Evolutionary conservation across 345 rosid genomes (phyloP).

Genomic region (Gossypium anomalum): DNA sequence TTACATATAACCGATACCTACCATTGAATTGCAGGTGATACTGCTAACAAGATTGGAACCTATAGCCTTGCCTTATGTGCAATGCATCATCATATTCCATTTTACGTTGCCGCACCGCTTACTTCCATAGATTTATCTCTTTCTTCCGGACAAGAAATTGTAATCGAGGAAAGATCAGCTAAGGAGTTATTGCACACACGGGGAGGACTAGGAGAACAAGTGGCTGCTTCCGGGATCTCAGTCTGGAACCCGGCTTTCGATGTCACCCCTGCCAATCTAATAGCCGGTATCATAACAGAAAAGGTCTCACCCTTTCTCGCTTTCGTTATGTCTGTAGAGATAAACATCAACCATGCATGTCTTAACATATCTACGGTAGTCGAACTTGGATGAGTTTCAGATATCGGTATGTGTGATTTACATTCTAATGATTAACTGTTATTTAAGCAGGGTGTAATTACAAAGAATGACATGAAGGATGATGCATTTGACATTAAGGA

Average conservation of each 20-base stretch:
- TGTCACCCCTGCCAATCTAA: constrained; percentile 77
- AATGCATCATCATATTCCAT: constrained; percentile 59
- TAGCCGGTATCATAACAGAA: constrained; percentile 77
- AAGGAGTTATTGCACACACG: constrained; percentile 66
- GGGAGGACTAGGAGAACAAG: constrained; percentile 95
- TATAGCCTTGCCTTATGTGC: constrained; percentile 90
- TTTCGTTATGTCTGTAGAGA: not conserved
- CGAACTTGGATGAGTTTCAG: not conserved
- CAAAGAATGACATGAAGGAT: constrained; percentile 32
- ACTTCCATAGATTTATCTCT: constrained; percentile 83
- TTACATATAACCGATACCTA: not conserved
- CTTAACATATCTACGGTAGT: not conserved
- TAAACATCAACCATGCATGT: not conserved
- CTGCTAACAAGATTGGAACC: constrained; percentile 98
- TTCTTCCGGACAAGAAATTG: constrained; percentile 64
- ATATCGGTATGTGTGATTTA: not conserved
- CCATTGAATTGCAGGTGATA: constrained; percentile 53
- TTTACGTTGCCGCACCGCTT: constrained; percentile 87
- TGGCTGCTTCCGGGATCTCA: constrained; percentile 84
- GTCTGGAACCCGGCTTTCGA: constrained; percentile 99
- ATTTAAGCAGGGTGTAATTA: constrained; percentile 66
- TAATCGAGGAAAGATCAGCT: constrained; percentile 78
- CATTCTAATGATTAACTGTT: constrained; percentile 2
- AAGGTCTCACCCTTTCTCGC: constrained; percentile 40
- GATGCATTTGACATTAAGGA: constrained; percentile 52